Evolutionary conservation across 2,329 filamentous ascomycete genomes (phyloP).

Genomic region (Leptodontidium sp.): DNA sequence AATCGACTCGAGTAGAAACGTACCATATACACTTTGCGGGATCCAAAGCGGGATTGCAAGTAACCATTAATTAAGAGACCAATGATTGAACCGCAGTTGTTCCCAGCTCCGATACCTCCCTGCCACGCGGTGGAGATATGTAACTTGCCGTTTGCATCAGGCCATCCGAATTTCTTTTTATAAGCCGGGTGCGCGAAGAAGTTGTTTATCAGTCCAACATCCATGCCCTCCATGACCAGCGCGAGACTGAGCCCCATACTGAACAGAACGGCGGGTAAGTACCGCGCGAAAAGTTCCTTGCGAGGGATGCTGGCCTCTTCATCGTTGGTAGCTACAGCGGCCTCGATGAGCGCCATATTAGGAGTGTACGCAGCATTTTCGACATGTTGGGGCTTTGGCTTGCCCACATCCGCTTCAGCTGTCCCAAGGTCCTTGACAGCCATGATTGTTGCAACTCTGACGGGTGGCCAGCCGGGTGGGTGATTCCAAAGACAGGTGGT

Average conservation of each 20-base stretch:
- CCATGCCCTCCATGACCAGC: slow-evolving; percentile 26
- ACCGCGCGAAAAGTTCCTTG: slow-evolving; percentile 16
- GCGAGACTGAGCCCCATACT: slow-evolving; percentile 21
- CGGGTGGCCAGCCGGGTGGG: not conserved
- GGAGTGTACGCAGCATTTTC: slow-evolving; percentile 4
- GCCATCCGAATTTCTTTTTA: slow-evolving; percentile 14
- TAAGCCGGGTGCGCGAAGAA: slow-evolving; percentile 22
- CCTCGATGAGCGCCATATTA: slow-evolving; percentile 18
- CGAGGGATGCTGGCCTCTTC: slow-evolving; percentile 18
- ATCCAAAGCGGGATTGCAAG: slow-evolving; percentile 45
- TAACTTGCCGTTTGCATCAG: slow-evolving; percentile 4
- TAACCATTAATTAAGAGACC: slow-evolving; percentile 46
- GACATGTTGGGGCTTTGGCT: slow-evolving; percentile 5
- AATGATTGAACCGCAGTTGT: slow-evolving; percentile 41
- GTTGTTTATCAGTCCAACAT: slow-evolving; percentile 22
- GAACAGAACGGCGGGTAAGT: slow-evolving; percentile 12
- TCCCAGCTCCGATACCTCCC: slow-evolving; percentile 15
- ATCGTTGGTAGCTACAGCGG: slow-evolving; percentile 15
- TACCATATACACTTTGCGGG: slow-evolving; percentile 32
- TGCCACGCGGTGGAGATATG: slow-evolving; percentile 15
- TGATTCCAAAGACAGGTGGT: not conserved
- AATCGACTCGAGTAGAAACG: not conserved
- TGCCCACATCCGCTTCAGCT: slow-evolving; percentile 1
- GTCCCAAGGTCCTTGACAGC: not conserved
- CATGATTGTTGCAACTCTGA: not conserved